Base-by-base conservation (phyloP, 2,329 filamentous ascomycete species). In the Calonectria hawksworthii region DNA sequence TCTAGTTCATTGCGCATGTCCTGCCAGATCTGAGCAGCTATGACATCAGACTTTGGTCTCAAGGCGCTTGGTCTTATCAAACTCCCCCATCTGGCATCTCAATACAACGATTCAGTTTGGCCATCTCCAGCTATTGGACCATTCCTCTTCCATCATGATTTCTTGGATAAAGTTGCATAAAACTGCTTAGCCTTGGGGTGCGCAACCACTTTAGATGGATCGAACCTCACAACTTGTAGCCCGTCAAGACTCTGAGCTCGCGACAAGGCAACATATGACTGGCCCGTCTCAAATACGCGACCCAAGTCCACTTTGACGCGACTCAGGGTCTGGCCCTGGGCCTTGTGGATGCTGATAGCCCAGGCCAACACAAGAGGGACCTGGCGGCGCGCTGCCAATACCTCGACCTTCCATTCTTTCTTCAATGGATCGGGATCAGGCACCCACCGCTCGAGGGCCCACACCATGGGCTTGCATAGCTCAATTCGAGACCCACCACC, bases 381-480 rank as follows among this genome's bases (percentile, higher is more conserved):
- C 13, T 61, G 54, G 0, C 8, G 3, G 3, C 54, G 54, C 11
- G 18, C 26, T 26, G 54, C 54, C 10, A 38, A 30, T 8, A 23
- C 38, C 11, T 61, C n/a, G 23, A 38, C 54, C 3, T 14, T 10
- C 54, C 54, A 61, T n/a, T 14, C 4, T 9, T 38, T n/a, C 21
- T 61, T n/a, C 11, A n/a, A n/a, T n/a, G n/a, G n/a, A n/a, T 16
- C 4, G 8, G 54, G 32, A 18, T 38, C 54, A 7, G 3, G 9
- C n/a, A 38, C 11, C 54, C 54, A 61, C 11, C 34, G 90, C 83
- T 99, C 97, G 28, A 98, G 94, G 84, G 98, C 99, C 97, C 97
- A 99, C 44, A 94, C 92, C 83, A 99, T 97, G 13, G 93, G 94
- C 76, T 95, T 92, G 84, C 96, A 96, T 13, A 99, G 92, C 66